A percentile compares a stretch with the other conserved stretches of the same genome.
Evolutionary conservation across 139 green algal species (phyloP).

Genomic region (Edaphochlamys debaryana): DNA sequence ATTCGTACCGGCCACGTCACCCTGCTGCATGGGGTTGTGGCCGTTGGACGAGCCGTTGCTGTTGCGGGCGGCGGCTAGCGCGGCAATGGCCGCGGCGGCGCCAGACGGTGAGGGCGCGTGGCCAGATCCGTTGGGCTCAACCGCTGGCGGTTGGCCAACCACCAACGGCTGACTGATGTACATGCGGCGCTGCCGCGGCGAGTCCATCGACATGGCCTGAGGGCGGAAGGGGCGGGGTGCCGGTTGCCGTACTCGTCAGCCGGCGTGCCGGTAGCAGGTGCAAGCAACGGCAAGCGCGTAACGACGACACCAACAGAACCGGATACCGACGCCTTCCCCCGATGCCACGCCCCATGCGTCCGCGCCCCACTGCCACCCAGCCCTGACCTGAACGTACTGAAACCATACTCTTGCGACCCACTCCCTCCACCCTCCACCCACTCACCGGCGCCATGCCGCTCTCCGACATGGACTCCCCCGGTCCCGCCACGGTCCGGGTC

Average conservation of each 20-base stretch:
- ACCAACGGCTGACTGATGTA: constrained; percentile 25
- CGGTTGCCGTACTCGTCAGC: neutral
- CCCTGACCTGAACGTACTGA: too few species aligned
- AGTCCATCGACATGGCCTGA: neutral
- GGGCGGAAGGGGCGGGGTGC: too few species aligned
- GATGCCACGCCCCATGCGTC: too few species aligned
- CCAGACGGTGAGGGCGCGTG: neutral
- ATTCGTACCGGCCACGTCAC: neutral
- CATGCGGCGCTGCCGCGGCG: neutral
- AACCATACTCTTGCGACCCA: too few species aligned
- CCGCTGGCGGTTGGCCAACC: neutral
- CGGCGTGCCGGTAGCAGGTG: too few species aligned
- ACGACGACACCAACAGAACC: too few species aligned
- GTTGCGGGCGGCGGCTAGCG: neutral
- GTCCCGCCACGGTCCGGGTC: neutral
- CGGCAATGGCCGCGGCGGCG: neutral
- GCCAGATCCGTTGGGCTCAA: constrained; percentile 9
- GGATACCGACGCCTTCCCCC: too few species aligned
- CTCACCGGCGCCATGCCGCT: too few species aligned
- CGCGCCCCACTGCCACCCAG: too few species aligned
- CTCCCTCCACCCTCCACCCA: too few species aligned
- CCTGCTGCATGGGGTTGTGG: neutral
- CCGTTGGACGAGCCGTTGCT: neutral
- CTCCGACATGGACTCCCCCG: neutral
- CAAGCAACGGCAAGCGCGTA: too few species aligned